These are phyloP conservation scores for Komagataella kurtzmanii DNA, from an alignment of 805 yeast genomes.

Conservation along the genomic window DNA sequence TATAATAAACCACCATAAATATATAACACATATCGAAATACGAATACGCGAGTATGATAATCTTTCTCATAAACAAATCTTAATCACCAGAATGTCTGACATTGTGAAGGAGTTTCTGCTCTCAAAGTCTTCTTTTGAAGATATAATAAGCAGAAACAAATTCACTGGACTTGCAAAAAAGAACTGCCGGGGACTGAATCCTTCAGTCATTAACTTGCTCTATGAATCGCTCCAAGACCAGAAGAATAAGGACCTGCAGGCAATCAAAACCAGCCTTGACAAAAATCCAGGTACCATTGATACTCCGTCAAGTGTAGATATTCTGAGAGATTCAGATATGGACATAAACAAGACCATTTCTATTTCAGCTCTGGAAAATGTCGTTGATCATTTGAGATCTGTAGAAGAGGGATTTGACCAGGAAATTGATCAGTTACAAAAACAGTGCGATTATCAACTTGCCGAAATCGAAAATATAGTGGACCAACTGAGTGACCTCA, in stretches of 20 bases:
- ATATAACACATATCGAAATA: background rate
- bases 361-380: background rate
- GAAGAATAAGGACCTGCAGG: background rate
- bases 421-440: constrained; percentile 11
- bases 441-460: constrained; percentile 6
- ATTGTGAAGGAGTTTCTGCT: constrained; percentile 3
- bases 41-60: background rate
- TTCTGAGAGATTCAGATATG: background rate
- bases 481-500: constrained; percentile 15
- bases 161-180: background rate
- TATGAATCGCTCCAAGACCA: background rate
- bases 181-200: background rate
- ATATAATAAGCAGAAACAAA: constrained; percentile 1
- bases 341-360: background rate
- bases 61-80: background rate
- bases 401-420: constrained; percentile 15
- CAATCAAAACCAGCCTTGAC: background rate
- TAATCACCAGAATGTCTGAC: background rate
- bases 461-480: constrained; percentile 9
- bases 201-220: background rate
- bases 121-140: constrained; percentile 3
- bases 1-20: background rate
- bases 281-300: background rate
- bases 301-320: background rate
- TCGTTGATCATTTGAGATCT: constrained; percentile 11